Conservation (phyloP, 2,329 filamentous ascomycete genomes). For the Dactylellina haptotyla region DNA sequence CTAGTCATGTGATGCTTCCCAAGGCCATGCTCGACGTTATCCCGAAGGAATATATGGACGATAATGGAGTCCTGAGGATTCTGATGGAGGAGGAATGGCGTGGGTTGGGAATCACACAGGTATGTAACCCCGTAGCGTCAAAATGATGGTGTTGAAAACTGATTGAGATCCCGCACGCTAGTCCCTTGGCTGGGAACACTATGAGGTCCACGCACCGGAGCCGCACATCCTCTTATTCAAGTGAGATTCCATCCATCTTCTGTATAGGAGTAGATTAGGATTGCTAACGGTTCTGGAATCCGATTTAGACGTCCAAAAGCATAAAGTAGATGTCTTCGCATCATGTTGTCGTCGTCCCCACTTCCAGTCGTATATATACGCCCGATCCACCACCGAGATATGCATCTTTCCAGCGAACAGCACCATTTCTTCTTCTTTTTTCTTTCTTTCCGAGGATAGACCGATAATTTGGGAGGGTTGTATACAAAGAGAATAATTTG, state of each 20-base stretch:
- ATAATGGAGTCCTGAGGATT: conserved; percentile 91
- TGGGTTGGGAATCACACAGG: conserved; percentile 95
- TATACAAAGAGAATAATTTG: not conserved
- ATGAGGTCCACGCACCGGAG: conserved; percentile 98
- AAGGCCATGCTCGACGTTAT: conserved; percentile 99
- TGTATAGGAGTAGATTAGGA: not conserved
- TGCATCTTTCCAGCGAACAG: not conserved
- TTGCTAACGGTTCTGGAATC: not conserved
- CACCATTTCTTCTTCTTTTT: too few relatives aligned
- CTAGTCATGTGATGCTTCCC: conserved; percentile 85
- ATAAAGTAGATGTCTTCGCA: not conserved
- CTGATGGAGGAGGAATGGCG: conserved; percentile 99
- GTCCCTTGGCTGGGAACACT: conserved; percentile 91
- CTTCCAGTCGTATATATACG: not conserved
- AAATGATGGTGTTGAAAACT: conserved; percentile 45
- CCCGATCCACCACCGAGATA: conserved; percentile 2
- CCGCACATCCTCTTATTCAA: conserved; percentile 99
- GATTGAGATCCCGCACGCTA: not conserved
- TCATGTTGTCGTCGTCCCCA: not conserved
- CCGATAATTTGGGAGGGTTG: not conserved
- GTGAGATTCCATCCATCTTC: conserved; percentile 68
- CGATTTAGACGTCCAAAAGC: conserved; percentile 35
- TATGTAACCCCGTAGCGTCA: conserved; percentile 67
- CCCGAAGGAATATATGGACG: conserved; percentile 87
- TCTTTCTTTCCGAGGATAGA: conserved; percentile 2